Evolutionary conservation across 2,329 filamentous ascomycete species (phyloP).

Genomic region (Cordyceps militaris): DNA sequence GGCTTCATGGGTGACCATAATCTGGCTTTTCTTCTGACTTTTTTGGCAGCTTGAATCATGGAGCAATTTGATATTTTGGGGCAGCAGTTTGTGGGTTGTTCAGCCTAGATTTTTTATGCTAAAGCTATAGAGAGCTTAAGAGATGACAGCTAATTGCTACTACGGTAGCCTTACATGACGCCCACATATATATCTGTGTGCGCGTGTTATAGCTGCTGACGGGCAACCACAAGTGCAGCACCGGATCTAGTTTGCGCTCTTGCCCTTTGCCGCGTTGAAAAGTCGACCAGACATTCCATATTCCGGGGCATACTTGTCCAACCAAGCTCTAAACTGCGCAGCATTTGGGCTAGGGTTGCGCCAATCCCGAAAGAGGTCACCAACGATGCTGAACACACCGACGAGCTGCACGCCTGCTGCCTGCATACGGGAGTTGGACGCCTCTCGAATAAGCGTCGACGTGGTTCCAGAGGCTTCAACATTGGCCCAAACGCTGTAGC

Average conservation of each 20-base stretch:
- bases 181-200: too few relatives aligned
- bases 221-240: too few relatives aligned
- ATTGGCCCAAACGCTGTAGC: slow-evolving; percentile 69
- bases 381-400: slow-evolving; percentile 55
- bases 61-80: too few relatives aligned
- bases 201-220: too few relatives aligned
- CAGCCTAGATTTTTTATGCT: too few relatives aligned
- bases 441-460: slow-evolving; percentile 50
- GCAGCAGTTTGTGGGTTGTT: too few relatives aligned
- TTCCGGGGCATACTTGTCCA: background rate
- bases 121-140: too few relatives aligned
- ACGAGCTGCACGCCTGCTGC: slow-evolving; percentile 58
- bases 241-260: background rate
- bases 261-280: background rate
- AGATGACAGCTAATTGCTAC: too few relatives aligned
- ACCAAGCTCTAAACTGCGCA: background rate
- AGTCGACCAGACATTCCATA: background rate
- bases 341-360: slow-evolving; percentile 27
- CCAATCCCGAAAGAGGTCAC: slow-evolving; percentile 68
- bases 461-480: slow-evolving; percentile 65
- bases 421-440: slow-evolving; percentile 61
- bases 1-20: too few relatives aligned
- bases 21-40: too few relatives aligned
- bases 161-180: too few relatives aligned
- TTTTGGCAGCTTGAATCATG: too few relatives aligned